Evolutionary conservation across 768 basidiomycete species (phyloP), one percentile per base, ranked within the genome.

Genomic region (Xerocomellus dryophilus): DNA sequence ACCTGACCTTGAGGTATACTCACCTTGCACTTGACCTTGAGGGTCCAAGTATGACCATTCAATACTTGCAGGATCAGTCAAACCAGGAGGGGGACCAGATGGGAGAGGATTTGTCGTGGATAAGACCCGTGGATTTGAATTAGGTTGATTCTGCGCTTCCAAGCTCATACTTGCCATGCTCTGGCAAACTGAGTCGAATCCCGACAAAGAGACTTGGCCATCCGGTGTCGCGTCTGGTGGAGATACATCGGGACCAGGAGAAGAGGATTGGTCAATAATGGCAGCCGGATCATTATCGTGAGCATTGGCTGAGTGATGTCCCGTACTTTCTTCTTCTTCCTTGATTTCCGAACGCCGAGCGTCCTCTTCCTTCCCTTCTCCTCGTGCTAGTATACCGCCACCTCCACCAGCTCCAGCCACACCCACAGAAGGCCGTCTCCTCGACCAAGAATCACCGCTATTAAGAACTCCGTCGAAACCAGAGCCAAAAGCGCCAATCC

Each of bases 11-110:
- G 6, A 39, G 10, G 32, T 21, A 38, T 7, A 60, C 72, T 60
- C 62, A 92, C 93, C 94, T 83, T 98, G 94, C 39, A 95, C 75
- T 54, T 88, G 82, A n/a, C 94, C 93, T 60, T 88, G 83, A 18
- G 93, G 93, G 66, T 98, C 94, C 46, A 93, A 81, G 70, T 98
- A 98, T 21, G 85, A 88, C 94, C 94, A 98, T 66, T 91, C 84
- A 20, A 94, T 71, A 58, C 71, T 78, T 27, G 79, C 76, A 31
- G 81, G 74, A 72, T 88, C 86, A 42, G 70, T 57, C 38, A 78
- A 60, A 45, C 77, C 79, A 47, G 79, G 78, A 45, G 80, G 79
- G 14, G 78, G 73, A 9, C 67, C 72, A 39, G 60, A 58, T 18
- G 60, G 42, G n/a, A 64, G 54, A 49, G 54, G 23, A 39, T 57